Base-by-base conservation (phyloP, 257 asterid species). In the Jasminum sambac region DNA sequence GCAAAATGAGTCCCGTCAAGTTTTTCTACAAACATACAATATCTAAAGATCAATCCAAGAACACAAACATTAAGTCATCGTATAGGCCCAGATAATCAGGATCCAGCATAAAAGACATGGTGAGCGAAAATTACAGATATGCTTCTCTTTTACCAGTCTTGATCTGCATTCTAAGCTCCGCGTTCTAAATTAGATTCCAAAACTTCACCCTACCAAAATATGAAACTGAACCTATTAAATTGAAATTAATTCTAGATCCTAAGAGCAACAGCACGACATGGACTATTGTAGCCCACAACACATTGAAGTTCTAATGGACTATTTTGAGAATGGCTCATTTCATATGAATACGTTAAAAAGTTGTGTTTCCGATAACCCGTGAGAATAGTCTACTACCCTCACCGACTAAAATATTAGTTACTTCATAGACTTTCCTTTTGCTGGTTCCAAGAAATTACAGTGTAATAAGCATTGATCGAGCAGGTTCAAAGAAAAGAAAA, bases 1-100 rank as follows among this genome's bases (percentile, higher is more conserved):
- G 91, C 91, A 74, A 87, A 88, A 71, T 79, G 75, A 66, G 79
- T 81, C 77, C 90, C 92, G 69, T 88, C 91, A 59, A 69, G 40
- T 69, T 76, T 83, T 30, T 92, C 98, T 88, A 74, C 19, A 25
- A 65, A 24, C 4, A 0, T 11, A 9, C 34, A 63, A 21, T 30
- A 24, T 44, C 73, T 38, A 67, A 25, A 71, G 68, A 65, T 17
- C 72, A 70, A 37, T 34, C 38, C 73, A 71, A 10, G 26, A 66
- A 7, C 21, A 24, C 23, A 64, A 46, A n/a, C 59, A 9, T n/a
- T 60, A n/a, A 24, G 19, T 24, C 3, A n/a, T 2, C 2, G 17
- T 23, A 30, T 1, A 36, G 38, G 9, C 25, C 63, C 44, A 36
- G 34, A 66, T 63, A 65, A 55, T 8, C 62, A 55, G 62, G 62